phyloP scores from a whole-genome alignment of 768 basidiomycete species.

The Lactarius vividus region DNA sequence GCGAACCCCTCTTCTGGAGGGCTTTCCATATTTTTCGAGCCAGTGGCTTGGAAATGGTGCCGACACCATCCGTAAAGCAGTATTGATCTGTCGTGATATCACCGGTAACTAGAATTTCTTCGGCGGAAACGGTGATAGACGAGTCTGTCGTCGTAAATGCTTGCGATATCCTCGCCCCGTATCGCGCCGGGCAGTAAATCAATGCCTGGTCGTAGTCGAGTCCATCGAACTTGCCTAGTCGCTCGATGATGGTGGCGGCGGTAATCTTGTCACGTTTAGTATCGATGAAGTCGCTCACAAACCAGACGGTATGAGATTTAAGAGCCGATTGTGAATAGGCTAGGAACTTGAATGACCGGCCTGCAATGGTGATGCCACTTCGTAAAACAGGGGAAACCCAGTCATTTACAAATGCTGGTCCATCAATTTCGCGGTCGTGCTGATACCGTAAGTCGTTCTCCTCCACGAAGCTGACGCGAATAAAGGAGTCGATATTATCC shows the following conservation, averaged over 20 bases:
- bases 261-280: conserved; percentile 31
- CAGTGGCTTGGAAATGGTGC: conserved; percentile 55
- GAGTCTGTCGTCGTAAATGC: conserved; percentile 75
- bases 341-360: conserved; percentile 56
- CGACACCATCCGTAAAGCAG: conserved; percentile 70
- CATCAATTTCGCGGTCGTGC: conserved; percentile 56
- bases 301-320: conserved; percentile 59
- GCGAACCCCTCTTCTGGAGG: conserved; percentile 39
- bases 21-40: conserved; percentile 48
- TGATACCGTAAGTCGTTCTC: conserved; percentile 53
- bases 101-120: conserved; percentile 41
- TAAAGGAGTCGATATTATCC: conserved; percentile 49
- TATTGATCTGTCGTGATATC: conserved; percentile 47
- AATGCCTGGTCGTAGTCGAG: conserved; percentile 46
- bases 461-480: conserved; percentile 63
- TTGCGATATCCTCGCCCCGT: conserved; percentile 68
- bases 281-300: conserved; percentile 54
- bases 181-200: conserved; percentile 63
- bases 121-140: conserved; percentile 43
- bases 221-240: conserved; percentile 53
- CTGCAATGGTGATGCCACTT: conserved; percentile 52
- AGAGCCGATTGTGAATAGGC: conserved; percentile 74
- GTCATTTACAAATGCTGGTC: conserved; percentile 44
- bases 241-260: conserved; percentile 50
- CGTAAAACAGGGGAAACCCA: conserved; percentile 48